Percentiles rank a stretch among this genome's conserved stretches.
Evolutionary conservation across 139 green algal species (phyloP).

Genomic region (Yamagishiella unicocca): DNA sequence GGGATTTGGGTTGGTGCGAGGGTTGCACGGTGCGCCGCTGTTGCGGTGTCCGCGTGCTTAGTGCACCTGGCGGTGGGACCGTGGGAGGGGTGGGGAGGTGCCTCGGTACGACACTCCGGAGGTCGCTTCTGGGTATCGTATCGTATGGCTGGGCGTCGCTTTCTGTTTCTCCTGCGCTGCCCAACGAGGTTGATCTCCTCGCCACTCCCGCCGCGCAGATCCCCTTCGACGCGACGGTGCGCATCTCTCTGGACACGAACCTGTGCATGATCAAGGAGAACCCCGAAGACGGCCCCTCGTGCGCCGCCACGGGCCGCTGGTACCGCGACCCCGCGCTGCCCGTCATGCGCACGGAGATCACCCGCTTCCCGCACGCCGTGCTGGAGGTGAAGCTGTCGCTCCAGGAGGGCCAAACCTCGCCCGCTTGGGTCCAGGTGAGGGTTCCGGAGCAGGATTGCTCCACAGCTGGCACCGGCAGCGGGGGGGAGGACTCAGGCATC

Average conservation of each 20-base stretch:
- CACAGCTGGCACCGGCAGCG: too few species aligned
- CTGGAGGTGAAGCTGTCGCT: slow-evolving; percentile 97
- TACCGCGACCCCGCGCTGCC: slow-evolving; percentile 80
- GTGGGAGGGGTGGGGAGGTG: too few species aligned
- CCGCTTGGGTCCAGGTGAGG: slow-evolving; percentile 86
- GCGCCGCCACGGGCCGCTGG: slow-evolving; percentile 66
- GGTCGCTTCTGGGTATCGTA: too few species aligned
- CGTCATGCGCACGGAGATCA: slow-evolving; percentile 85
- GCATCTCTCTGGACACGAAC: slow-evolving; percentile 96
- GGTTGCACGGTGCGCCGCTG: background rate
- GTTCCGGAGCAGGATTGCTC: background rate
- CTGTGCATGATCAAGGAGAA: slow-evolving; percentile 97
- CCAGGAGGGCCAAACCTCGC: slow-evolving; percentile 81
- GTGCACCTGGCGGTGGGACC: too few species aligned
- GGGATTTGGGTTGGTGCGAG: slow-evolving; percentile 80
- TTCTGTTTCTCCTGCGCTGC: too few species aligned
- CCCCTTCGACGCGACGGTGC: slow-evolving; percentile 92
- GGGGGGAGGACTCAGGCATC: too few species aligned
- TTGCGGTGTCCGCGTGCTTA: background rate
- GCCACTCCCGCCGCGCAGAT: slow-evolving; percentile 68
- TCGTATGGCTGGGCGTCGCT: too few species aligned
- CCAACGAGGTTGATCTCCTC: too few species aligned
- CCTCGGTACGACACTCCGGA: too few species aligned
- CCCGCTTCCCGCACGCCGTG: slow-evolving; percentile 94
- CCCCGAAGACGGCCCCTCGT: slow-evolving; percentile 84